Evolutionary conservation across 1,139 yeast genomes (phyloP).

Genomic region (Kodamaea fungicola): DNA sequence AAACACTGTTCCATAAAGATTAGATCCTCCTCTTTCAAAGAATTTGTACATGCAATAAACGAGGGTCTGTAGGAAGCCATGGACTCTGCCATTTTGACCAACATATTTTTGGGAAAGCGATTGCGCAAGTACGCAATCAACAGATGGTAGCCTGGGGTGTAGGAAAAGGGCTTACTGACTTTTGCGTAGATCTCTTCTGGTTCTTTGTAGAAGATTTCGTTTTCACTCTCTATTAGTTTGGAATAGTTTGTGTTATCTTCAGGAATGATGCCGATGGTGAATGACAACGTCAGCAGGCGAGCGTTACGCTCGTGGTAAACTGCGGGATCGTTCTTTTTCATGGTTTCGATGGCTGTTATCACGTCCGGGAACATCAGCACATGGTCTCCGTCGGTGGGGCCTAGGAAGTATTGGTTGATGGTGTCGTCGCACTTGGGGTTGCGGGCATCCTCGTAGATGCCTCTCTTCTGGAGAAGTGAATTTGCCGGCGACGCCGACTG

Average conservation of each 20-base stretch:
- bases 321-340: constrained; percentile 39
- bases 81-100: constrained; percentile 80
- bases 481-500: constrained; percentile 11
- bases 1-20: constrained; percentile 96
- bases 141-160: constrained; percentile 87
- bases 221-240: constrained; percentile 17
- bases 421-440: constrained; percentile 39
- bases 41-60: constrained; percentile 87
- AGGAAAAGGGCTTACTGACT: constrained; percentile 73
- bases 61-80: constrained; percentile 91
- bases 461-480: not conserved
- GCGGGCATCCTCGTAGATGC: constrained; percentile 9
- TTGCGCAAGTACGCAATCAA: constrained; percentile 69
- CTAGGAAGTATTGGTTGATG: constrained; percentile 60
- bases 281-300: constrained; percentile 44
- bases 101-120: constrained; percentile 65
- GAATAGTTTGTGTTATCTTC: constrained; percentile 30
- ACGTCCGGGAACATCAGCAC: constrained; percentile 53
- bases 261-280: constrained; percentile 49
- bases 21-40: constrained; percentile 83
- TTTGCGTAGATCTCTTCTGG: constrained; percentile 80
- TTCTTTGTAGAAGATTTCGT: constrained; percentile 43
- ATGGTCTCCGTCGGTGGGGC: constrained; percentile 36
- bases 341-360: constrained; percentile 44
- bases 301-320: constrained; percentile 38